Base-by-base conservation (phyloP, 768 basidiomycete species). In the Auriscalpium vulgare region DNA sequence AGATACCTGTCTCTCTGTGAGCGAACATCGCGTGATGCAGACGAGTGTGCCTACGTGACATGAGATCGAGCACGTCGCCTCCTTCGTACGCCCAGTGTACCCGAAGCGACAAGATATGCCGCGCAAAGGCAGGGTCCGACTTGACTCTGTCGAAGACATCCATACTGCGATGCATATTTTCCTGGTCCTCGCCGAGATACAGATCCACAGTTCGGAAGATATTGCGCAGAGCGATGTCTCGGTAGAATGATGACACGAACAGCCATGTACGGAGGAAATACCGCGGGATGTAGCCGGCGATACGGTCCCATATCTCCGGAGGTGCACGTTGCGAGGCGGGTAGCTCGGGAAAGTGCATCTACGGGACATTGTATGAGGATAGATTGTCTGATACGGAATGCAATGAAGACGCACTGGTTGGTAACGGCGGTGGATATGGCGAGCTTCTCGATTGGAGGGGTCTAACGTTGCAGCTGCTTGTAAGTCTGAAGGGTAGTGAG, bases 61-160 rank as follows among this genome's bases (percentile, higher is more conserved):
- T 81, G 14, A 84, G 66, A 61, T 82, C 82, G 13, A 85, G 70
- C 76, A 83, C 81, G 54, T 85, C 83, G 2, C 82, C 82, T 60
- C 84, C 83, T 63, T 85, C 83, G 61, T 82, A 83, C 9, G 83
- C 78, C 83, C 84, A 85, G 65, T 87, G 84, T 13, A 87, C 65
- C 35, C 84, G 70, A 34, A 87, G 71, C 10, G 75, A 75, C 62
- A 81, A 83, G 37, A 87, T 78, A 10, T 76, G 72, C 54, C 75
- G 75, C 5, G 84, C 84, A 64, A 87, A 86, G 4, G 74, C 68
- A 1, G 79, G 75, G 62, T 87, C 85, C 1, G 69, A 73, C 67
- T 84, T 86, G 45, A 80, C 84, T 17, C 82, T 71, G 66, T 86
- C 84, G 58, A 86, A 82, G 50, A 87, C 79, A 63, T 86, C 85